Base-by-base conservation (phyloP, 73 alveolate species). In the Symbiodinium pilosum region DNA sequence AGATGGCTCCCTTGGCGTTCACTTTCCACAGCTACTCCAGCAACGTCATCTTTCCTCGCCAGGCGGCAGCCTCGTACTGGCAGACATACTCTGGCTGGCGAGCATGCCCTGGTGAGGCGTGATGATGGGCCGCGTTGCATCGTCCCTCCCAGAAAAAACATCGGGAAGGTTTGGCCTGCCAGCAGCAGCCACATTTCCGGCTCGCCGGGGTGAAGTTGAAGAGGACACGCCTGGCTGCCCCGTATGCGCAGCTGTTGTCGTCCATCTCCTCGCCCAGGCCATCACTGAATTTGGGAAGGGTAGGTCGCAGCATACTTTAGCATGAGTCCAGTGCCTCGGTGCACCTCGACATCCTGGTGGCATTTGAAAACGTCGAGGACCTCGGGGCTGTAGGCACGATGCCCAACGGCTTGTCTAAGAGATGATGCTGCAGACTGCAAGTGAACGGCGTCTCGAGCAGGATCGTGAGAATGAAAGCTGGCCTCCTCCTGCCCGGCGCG, bases 401-500 rank as follows among this genome's bases (percentile, higher is more conserved):
- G 42, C 86, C 86, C 86, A 75, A 32, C 26, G 2, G 1, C 44
- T 75, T 75, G 86, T 75, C 86, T 32, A 14, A 12, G 16, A 0
- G 42, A 75, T 47, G 42, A 14, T 75, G 86, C 42, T 39, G 51
- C 86, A 75, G 24, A 47, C 42, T 39, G 51, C 86, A 75, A 39
- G n/a, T 75, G 86, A 32, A 75, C 86, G 51, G 26, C n/a, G 51
- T 75, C 86, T 0, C 6, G 2, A 11, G 1, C 51, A 0, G 86
- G 86, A 8, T 75, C 86, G n/a, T 16, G 34, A 8, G 30, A 75
- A 30, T 75, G 4, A 26, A 2, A 3, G 12, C 47, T 2, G 94
- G 84, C 94, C 39, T 1, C 5, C 85, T 85, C n/a, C 94, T 87
- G 41, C 94, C 86, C 36, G n/a, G 86, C 39, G 43, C 94, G 85